A percentile compares a stretch with the other conserved stretches of the same genome.
Evolutionary conservation across 106 monocot species (phyloP).

Genomic region (Triglochin maritima): DNA sequence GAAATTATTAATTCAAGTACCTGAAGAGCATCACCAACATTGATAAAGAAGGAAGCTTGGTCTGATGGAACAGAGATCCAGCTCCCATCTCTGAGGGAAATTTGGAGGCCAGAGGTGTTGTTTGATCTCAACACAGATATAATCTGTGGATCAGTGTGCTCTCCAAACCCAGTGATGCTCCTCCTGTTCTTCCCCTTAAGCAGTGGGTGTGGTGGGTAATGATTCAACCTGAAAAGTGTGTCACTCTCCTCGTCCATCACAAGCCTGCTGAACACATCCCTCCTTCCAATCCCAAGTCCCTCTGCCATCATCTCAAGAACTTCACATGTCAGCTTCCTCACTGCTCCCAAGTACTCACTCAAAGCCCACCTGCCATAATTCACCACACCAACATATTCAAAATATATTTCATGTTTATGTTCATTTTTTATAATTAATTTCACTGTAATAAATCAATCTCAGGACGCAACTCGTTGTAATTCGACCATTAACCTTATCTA

Average conservation of each 20-base stretch:
- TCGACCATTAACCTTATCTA: no score
- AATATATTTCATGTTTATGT: no score
- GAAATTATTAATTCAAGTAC: slow-evolving; percentile 19
- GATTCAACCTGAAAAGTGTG: slow-evolving; percentile 54
- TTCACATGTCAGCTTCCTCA: slow-evolving; percentile 40
- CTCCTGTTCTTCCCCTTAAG: no score
- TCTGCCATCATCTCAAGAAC: slow-evolving; percentile 65
- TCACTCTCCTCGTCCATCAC: slow-evolving; percentile 50
- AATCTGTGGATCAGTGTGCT: slow-evolving; percentile 18
- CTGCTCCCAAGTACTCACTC: slow-evolving; percentile 38
- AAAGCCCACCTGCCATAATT: slow-evolving; percentile 38
- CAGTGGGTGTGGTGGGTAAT: slow-evolving; percentile 60
- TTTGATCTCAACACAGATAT: slow-evolving; percentile 14
- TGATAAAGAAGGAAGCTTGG: slow-evolving; percentile 15
- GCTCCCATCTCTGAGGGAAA: slow-evolving; percentile 11
- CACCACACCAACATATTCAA: not conserved
- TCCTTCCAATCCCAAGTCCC: slow-evolving; percentile 35
- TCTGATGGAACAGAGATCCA: slow-evolving; percentile 15
- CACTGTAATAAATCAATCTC: not conserved
- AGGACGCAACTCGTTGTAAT: not conserved
- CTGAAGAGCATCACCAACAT: slow-evolving; percentile 15
- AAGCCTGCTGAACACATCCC: slow-evolving; percentile 40
- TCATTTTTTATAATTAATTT: no score
- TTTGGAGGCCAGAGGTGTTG: slow-evolving; percentile 12
- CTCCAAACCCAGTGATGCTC: not conserved